Conservation (phyloP, 306 rosid species). For the Biancaea sappan region DNA sequence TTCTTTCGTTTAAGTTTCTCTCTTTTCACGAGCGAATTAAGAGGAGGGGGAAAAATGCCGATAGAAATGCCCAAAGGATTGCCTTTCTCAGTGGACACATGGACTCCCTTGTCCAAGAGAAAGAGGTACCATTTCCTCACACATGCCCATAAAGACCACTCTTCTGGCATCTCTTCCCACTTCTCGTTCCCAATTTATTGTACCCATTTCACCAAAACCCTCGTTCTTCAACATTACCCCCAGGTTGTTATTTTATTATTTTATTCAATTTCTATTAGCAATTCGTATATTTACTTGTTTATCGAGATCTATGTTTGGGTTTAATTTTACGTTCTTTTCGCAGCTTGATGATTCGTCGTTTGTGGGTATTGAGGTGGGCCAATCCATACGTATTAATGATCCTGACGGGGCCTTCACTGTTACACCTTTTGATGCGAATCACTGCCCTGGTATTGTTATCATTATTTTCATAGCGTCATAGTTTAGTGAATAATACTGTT, state of each 20-base stretch:
- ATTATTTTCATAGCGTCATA: background rate
- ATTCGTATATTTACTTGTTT: background rate
- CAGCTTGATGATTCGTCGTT: conserved; percentile 60
- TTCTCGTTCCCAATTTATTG: conserved; percentile 66
- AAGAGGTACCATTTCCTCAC: conserved; percentile 77
- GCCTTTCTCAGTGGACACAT: conserved; percentile 88
- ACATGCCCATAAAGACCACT: conserved; percentile 84
- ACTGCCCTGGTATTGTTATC: conserved; percentile 63
- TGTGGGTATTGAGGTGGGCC: conserved; percentile 55
- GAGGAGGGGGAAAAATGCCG: conserved; percentile 52
- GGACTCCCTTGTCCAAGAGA: conserved; percentile 52
- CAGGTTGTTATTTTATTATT: conserved; percentile 34
- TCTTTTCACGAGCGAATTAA: background rate
- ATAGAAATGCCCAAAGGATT: conserved; percentile 77
- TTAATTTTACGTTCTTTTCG: background rate
- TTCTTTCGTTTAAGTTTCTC: background rate
- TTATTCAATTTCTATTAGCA: too few species aligned
- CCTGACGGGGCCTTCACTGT: conserved; percentile 61
- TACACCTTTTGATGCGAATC: conserved; percentile 75
- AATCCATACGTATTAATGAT: conserved; percentile 52
- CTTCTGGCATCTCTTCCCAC: conserved; percentile 52
- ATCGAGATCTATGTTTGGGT: background rate
- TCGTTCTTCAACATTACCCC: conserved; percentile 55
- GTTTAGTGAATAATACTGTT: background rate
- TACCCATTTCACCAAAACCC: conserved; percentile 61